Percentiles rank a stretch among this genome's conserved stretches.
Evolutionary conservation across 768 basidiomycete genomes (phyloP).

Genomic region (Lactifluus piperatus): DNA sequence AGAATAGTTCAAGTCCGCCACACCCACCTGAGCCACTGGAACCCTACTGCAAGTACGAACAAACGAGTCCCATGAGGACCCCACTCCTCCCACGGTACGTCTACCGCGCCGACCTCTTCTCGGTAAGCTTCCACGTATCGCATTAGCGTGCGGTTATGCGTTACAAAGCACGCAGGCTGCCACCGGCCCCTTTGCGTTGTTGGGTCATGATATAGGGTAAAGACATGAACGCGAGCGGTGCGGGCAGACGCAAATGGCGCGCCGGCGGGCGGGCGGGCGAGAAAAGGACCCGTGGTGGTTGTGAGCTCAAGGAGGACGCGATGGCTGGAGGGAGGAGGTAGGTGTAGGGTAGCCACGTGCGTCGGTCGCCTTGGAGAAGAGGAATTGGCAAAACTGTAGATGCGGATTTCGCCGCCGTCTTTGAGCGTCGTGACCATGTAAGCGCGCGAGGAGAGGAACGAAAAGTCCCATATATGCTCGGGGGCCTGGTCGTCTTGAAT

Average conservation of each 20-base stretch:
- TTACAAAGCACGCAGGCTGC: slow-evolving; percentile 25
- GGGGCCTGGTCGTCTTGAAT: slow-evolving; percentile 23
- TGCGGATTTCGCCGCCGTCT: slow-evolving; percentile 32
- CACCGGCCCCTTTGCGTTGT: slow-evolving; percentile 4
- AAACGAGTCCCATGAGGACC: slow-evolving; percentile 31
- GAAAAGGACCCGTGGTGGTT: slow-evolving; percentile 26
- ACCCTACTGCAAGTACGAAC: slow-evolving; percentile 24
- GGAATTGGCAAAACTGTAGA: slow-evolving; percentile 33
- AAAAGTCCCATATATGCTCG: slow-evolving; percentile 33
- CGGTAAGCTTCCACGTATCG: not conserved
- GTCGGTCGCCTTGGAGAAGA: not conserved
- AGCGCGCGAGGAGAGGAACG: slow-evolving; percentile 37
- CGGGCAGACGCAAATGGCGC: slow-evolving; percentile 22
- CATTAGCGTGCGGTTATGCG: slow-evolving; percentile 29
- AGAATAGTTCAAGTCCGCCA: too few species aligned
- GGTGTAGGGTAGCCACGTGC: slow-evolving; percentile 23
- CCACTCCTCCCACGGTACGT: slow-evolving; percentile 33
- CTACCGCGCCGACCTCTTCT: not conserved
- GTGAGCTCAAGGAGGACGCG: slow-evolving; percentile 18
- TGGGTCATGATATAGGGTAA: slow-evolving; percentile 23
- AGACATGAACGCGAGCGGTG: slow-evolving; percentile 24
- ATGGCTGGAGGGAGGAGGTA: slow-evolving; percentile 20
- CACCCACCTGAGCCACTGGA: slow-evolving; percentile 31
- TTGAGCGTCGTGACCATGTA: slow-evolving; percentile 34
- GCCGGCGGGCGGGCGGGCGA: slow-evolving; percentile 3